phyloP scores from a whole-genome alignment of 257 asterid genomes.

The Petrea volubilis region DNA sequence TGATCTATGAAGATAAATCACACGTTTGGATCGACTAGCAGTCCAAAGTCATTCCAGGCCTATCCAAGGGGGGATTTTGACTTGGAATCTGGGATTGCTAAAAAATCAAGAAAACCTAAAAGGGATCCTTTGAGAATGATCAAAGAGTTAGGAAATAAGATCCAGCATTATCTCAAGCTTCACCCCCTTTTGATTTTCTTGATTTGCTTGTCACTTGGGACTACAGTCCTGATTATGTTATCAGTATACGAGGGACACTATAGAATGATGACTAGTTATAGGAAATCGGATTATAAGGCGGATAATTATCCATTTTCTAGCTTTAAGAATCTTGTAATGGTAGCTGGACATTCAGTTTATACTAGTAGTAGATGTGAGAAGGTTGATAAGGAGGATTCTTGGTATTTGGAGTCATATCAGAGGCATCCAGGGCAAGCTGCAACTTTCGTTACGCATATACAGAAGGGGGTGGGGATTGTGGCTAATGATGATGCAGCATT shows the following conservation, averaged over 20 bases:
- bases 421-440: constrained; percentile 98
- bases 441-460: constrained; percentile 80
- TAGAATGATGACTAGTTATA: constrained; percentile 37
- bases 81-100: constrained; percentile 74
- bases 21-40: constrained; percentile 56
- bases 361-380: constrained; percentile 85
- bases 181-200: constrained; percentile 65
- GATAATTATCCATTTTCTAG: constrained; percentile 62
- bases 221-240: constrained; percentile 41
- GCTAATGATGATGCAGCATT: constrained; percentile 63
- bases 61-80: constrained; percentile 84
- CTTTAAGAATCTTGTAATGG: constrained; percentile 86
- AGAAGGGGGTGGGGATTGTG: constrained; percentile 75
- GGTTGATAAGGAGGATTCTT: constrained; percentile 87
- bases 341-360: constrained; percentile 98
- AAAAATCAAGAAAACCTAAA: constrained; percentile 56
- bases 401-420: constrained; percentile 92
- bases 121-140: constrained; percentile 56
- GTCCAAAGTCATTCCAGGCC: constrained; percentile 88
- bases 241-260: constrained; percentile 45
- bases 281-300: constrained; percentile 40
- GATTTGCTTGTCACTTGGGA: constrained; percentile 52
- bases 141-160: constrained; percentile 53
- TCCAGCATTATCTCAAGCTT: constrained; percentile 61
- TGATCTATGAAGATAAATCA: constrained; percentile 75